A percentile compares a stretch with the other conserved stretches of the same genome.
Conservation (phyloP, 2,329 filamentous ascomycete species). For the Bipolaris sorokiniana region DNA sequence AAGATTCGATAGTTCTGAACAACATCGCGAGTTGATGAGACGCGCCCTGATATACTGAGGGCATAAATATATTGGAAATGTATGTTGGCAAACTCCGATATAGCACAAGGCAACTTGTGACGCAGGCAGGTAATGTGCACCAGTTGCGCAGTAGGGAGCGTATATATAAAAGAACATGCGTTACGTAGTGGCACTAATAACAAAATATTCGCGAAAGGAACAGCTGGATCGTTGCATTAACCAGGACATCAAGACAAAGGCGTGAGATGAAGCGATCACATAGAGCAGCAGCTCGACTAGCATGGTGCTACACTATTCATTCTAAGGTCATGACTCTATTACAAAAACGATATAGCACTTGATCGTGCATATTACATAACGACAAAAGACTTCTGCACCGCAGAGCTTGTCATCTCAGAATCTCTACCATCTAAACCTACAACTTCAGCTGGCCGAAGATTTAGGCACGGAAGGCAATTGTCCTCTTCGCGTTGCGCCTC, state of each 20-base stretch:
- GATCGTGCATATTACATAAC: background rate
- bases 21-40: no score
- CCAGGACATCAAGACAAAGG: no score
- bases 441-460: background rate
- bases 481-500: constrained; percentile 13
- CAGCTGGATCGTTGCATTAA: background rate
- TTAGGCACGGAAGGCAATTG: constrained; percentile 21
- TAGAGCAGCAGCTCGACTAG: background rate
- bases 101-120: no score
- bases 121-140: no score
- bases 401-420: background rate
- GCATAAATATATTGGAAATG: no score
- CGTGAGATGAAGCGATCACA: background rate
- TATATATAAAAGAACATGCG: no score
- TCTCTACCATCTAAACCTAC: background rate
- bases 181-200: background rate
- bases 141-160: no score
- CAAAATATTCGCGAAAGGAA: background rate
- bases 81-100: no score
- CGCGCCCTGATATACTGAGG: no score
- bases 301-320: background rate
- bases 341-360: background rate
- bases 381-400: background rate
- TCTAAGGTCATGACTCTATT: background rate
- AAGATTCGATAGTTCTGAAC: no score